Percentiles rank a stretch among this genome's conserved stretches.
Conservation (phyloP, 1,284 basidiomycete species). For the Farysia itapuensis region DNA sequence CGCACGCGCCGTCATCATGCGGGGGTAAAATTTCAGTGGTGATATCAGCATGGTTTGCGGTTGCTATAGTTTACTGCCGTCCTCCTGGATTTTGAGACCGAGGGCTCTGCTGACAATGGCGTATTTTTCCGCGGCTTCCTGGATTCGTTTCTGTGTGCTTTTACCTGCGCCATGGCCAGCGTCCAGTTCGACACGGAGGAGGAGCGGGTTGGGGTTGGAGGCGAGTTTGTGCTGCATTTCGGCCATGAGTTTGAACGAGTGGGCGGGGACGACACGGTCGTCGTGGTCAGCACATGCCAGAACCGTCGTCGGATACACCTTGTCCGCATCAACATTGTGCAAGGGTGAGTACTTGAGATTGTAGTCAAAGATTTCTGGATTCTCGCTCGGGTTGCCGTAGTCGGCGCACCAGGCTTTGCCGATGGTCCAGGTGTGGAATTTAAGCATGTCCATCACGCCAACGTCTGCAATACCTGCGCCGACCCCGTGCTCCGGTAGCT, state of each 20-base stretch:
- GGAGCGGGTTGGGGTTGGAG: constrained; percentile 52
- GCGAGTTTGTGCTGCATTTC: constrained; percentile 56
- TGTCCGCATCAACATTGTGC: constrained; percentile 49
- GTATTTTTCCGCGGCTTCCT: constrained; percentile 50
- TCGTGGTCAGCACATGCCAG: constrained; percentile 57
- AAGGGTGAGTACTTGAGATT: constrained; percentile 52
- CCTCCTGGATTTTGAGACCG: constrained; percentile 41
- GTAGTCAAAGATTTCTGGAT: constrained; percentile 52
- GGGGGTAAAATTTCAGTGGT: too few species aligned
- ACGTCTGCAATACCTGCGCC: constrained; percentile 61
- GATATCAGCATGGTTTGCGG: neutral
- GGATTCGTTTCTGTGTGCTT: constrained; percentile 52
- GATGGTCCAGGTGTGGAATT: constrained; percentile 59
- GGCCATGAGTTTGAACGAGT: constrained; percentile 56
- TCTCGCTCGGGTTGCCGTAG: constrained; percentile 73
- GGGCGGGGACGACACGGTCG: constrained; percentile 55
- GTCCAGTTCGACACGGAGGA: constrained; percentile 53
- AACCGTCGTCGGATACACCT: constrained; percentile 52
- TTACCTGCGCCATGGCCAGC: constrained; percentile 59
- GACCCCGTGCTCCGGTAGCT: constrained; percentile 76
- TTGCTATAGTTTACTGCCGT: neutral
- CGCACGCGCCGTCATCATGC: too few species aligned
- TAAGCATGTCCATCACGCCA: constrained; percentile 73
- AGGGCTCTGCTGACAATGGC: constrained; percentile 47
- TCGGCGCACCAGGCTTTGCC: constrained; percentile 78